Percentiles rank a stretch among this genome's conserved stretches.
phyloP scores from a whole-genome alignment of 495 filamentous ascomycete species.

The Penicillium silybi region DNA sequence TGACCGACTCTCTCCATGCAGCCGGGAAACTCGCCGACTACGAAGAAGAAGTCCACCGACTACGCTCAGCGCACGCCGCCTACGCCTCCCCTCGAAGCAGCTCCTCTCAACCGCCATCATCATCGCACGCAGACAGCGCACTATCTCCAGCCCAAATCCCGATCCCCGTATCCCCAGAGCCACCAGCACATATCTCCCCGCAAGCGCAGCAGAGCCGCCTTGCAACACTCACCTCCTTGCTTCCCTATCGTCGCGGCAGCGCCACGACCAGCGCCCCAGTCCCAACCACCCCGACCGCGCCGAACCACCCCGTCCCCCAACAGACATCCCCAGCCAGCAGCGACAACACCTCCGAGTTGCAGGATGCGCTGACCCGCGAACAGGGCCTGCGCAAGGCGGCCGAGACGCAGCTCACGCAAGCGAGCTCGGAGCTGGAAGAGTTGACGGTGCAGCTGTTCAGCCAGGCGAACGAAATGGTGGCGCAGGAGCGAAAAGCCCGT shows the following conservation, averaged over 20 bases:
- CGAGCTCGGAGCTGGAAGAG: slow-evolving; percentile 82
- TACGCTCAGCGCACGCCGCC: slow-evolving; percentile 47
- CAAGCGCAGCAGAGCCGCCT: slow-evolving; percentile 36
- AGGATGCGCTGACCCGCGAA: slow-evolving; percentile 69
- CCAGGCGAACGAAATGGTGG: slow-evolving; percentile 97
- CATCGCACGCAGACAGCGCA: slow-evolving; percentile 23
- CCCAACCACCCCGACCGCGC: slow-evolving; percentile 29
- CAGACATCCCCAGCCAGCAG: slow-evolving; percentile 20
- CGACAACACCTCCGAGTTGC: slow-evolving; percentile 52
- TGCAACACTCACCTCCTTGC: slow-evolving; percentile 62
- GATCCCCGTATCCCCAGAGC: slow-evolving; percentile 27
- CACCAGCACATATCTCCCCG: slow-evolving; percentile 36
- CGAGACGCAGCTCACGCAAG: slow-evolving; percentile 66
- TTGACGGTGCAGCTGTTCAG: slow-evolving; percentile 81
- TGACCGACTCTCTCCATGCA: slow-evolving; percentile 20
- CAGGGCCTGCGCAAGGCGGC: slow-evolving; percentile 66
- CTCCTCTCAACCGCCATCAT: slow-evolving; percentile 30
- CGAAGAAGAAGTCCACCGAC: slow-evolving; percentile 78
- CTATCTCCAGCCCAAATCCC: slow-evolving; percentile 16
- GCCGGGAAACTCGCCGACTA: slow-evolving; percentile 86
- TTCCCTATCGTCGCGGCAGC: slow-evolving; percentile 56
- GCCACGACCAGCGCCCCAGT: slow-evolving; percentile 26
- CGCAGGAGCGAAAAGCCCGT: slow-evolving; percentile 74
- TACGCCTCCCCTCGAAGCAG: slow-evolving; percentile 26
- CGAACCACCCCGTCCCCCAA: slow-evolving; percentile 15